phyloP scores from a whole-genome alignment of 345 rosid genomes.

The Sapria himalayana region DNA sequence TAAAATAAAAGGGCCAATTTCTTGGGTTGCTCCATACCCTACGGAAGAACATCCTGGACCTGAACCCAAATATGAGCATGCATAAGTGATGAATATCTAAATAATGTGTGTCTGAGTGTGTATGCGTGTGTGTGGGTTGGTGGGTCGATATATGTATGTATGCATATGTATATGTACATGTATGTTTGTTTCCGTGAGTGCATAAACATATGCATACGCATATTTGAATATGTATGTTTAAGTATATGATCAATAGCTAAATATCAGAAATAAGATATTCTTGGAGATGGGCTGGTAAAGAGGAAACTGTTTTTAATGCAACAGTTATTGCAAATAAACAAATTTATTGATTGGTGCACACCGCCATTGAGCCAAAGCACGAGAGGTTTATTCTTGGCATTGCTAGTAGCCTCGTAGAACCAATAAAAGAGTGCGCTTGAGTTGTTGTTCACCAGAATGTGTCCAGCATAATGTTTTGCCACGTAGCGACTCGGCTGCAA shows the following conservation, averaged over 20 bases:
- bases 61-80: too few relatives aligned
- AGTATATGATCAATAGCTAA: slow-evolving; percentile 5
- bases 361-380: slow-evolving; percentile 98
- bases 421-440: slow-evolving; percentile 76
- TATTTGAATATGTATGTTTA: neutral
- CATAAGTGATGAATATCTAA: too few relatives aligned
- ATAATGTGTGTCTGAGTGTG: too few relatives aligned
- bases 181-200: too few relatives aligned
- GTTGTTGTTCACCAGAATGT: slow-evolving; percentile 33
- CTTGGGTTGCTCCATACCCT: slow-evolving; percentile 94
- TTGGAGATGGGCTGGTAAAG: neutral
- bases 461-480: slow-evolving; percentile 68
- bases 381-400: slow-evolving; percentile 44
- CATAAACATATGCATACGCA: neutral
- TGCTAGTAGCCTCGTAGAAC: slow-evolving; percentile 53
- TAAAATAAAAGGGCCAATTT: slow-evolving; percentile 85
- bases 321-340: neutral
- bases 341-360: slow-evolving; percentile 9
- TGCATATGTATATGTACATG: too few relatives aligned
- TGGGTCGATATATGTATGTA: too few relatives aligned
- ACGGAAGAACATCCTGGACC: slow-evolving; percentile 98
- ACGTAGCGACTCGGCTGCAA: slow-evolving; percentile 45
- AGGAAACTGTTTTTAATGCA: neutral
- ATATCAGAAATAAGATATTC: neutral
- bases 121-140: too few relatives aligned